phyloP scores from a whole-genome alignment of 108 stramenopile species.

The Conticribra guillardii region DNA sequence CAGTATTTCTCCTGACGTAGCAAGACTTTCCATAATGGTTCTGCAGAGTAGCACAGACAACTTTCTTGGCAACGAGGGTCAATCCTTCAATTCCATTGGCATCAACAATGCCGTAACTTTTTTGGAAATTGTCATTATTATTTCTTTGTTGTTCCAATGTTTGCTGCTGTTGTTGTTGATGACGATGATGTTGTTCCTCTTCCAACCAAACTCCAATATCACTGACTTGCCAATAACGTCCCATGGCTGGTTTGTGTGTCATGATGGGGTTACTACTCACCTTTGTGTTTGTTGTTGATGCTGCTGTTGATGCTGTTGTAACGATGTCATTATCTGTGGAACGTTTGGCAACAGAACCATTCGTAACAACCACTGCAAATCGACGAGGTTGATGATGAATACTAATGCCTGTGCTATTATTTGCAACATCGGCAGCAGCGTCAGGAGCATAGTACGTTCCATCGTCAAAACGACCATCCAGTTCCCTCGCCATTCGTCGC shows the following conservation, averaged over 20 bases:
- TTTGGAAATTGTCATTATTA: not conserved
- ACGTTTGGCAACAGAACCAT: conserved; percentile 39
- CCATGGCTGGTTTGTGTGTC: conserved; percentile 41
- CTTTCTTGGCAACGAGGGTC: conserved; percentile 20
- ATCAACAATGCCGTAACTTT: conserved; percentile 7
- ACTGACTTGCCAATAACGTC: conserved; percentile 50
- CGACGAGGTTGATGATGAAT: conserved; percentile 14
- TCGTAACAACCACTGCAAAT: conserved; percentile 42
- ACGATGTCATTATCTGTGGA: conserved; percentile 9
- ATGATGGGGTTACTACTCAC: too few species aligned
- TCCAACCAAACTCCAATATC: conserved; percentile 49
- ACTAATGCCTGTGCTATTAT: too few species aligned
- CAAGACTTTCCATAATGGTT: conserved; percentile 52
- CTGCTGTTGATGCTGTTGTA: not conserved
- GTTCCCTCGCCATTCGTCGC: conserved; percentile 34
- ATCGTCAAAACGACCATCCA: conserved; percentile 19
- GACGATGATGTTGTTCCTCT: not conserved
- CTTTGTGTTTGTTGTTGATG: too few species aligned
- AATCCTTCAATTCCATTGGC: conserved; percentile 21
- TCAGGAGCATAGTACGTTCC: not conserved
- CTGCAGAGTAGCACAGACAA: conserved; percentile 28
- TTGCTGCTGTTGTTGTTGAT: not conserved
- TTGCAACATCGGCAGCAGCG: not conserved
- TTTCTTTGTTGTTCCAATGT: too few species aligned
- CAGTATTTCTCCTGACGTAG: not conserved